Base-by-base conservation (phyloP, 2,329 filamentous ascomycete genomes). In the Pseudonectria foliicola region DNA sequence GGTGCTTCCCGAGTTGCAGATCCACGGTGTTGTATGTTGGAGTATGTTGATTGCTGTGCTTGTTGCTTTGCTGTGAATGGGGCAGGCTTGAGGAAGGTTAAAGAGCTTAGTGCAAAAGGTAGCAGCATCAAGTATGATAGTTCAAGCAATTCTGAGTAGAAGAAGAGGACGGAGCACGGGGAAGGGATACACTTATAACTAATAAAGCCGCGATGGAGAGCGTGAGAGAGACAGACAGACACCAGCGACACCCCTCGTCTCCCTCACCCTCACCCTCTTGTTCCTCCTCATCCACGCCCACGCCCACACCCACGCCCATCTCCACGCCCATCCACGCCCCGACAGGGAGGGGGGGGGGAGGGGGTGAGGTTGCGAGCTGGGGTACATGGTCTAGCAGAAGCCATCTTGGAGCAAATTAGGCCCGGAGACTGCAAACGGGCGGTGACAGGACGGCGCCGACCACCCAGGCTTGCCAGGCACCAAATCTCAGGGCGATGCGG, bases 131-230 rank as follows among this genome's bases (percentile, higher is more conserved):
- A 34, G 27, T 38, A 37, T 33, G 49, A 39, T 31, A 29, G 44
- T 43, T 39, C 38, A 43, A 49, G 50, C 49, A 50, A 49, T 46
- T 45, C 50, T 48, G 31, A 46, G 33, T 49, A 42, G 35, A 43
- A 44, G 48, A 40, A 44, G 42, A 48, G 50, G 48, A 45, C 42
- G 45, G 48, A 46, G 45, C 44, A 49, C 45, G 46, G 56, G 54
- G 50, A 53, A 49, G 49, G 56, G 47, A 52, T 58, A 54, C 43
- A 52, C 51, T 55, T 57, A 59, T 59, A 55, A 50, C 45, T 53
- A 37, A 46, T 44, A 43, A 39, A 39, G 43, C 35, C 38, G 16
- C 25, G 34, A 29, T 36, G 35, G 26, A 28, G 29, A 33, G 31
- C 15, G 27, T 25, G 24, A 18, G 18, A 29, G 25, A 18, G 26